phyloP scores from a whole-genome alignment of 1,284 basidiomycete species.

The Butyriboletus appendiculatus region DNA sequence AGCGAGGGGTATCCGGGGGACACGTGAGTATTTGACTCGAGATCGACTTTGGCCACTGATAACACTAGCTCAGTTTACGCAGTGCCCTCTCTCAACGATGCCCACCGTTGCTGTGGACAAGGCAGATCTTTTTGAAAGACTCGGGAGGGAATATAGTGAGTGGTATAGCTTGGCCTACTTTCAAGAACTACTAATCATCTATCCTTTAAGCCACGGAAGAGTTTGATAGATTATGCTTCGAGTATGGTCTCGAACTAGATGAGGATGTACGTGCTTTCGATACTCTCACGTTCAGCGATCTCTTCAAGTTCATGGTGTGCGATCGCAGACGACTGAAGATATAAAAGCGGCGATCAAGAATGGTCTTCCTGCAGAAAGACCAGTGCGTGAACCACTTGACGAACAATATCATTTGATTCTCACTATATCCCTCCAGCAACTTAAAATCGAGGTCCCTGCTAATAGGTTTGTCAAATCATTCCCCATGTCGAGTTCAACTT shows the following conservation, averaged over 20 bases:
- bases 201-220: constrained; percentile 77
- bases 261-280: constrained; percentile 78
- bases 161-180: neutral
- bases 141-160: constrained; percentile 85
- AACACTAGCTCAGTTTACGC: neutral
- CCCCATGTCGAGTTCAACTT: neutral
- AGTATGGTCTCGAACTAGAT: constrained; percentile 96
- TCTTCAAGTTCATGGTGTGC: constrained; percentile 2
- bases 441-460: constrained; percentile 98
- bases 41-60: neutral
- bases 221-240: constrained; percentile 96
- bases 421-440: constrained; percentile 57
- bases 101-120: constrained; percentile 97
- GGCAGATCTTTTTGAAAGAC: constrained; percentile 87
- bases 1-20: constrained; percentile 17
- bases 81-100: constrained; percentile 52
- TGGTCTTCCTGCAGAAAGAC: constrained; percentile 79
- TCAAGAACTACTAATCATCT: constrained; percentile 22
- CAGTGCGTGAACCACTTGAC: constrained; percentile 50
- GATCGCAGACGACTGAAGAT: constrained; percentile 80
- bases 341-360: constrained; percentile 82
- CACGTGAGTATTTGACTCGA: constrained; percentile 1
- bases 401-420: constrained; percentile 1
- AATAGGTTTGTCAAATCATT: constrained; percentile 61
- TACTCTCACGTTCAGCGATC: neutral